phyloP scores from a whole-genome alignment of 768 basidiomycete genomes.

The Calocybe cyanea region DNA sequence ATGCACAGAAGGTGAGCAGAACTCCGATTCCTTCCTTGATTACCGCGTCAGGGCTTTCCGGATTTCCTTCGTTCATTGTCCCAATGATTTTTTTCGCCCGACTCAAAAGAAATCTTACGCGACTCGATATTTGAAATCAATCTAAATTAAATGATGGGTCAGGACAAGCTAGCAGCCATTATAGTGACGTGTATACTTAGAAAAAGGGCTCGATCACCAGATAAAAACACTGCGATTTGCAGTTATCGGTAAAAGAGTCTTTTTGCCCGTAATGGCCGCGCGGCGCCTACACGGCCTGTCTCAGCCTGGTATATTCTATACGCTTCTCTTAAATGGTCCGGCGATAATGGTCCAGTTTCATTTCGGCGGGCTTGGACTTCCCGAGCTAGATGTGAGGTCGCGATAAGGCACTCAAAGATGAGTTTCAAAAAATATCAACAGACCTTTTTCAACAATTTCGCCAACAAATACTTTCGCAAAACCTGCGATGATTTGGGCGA shows the following conservation, averaged over 20 bases:
- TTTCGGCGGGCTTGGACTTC: slow-evolving; percentile 67
- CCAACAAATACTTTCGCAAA: slow-evolving; percentile 92
- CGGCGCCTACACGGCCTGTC: slow-evolving; percentile 77
- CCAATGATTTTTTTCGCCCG: no score
- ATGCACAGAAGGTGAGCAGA: no score
- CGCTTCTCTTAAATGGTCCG: slow-evolving; percentile 88
- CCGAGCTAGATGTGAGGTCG: slow-evolving; percentile 73
- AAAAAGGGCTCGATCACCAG: no score
- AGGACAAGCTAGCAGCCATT: no score
- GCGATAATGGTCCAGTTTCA: slow-evolving; percentile 77
- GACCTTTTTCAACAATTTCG: slow-evolving; percentile 87
- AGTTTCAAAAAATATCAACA: slow-evolving; percentile 12
- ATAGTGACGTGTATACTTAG: no score
- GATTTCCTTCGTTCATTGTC: no score
- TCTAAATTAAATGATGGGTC: no score
- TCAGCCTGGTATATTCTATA: slow-evolving; percentile 81
- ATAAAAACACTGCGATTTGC: no score
- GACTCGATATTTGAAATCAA: no score
- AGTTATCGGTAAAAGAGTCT: slow-evolving; percentile 65
- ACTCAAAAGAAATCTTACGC: no score
- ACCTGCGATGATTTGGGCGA: slow-evolving; percentile 87
- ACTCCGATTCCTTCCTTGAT: no score
- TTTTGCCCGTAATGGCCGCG: slow-evolving; percentile 64
- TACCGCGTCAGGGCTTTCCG: no score
- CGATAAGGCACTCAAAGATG: slow-evolving; percentile 1